Conservation (phyloP, 768 basidiomycete species). For the Russula dissimulans region DNA sequence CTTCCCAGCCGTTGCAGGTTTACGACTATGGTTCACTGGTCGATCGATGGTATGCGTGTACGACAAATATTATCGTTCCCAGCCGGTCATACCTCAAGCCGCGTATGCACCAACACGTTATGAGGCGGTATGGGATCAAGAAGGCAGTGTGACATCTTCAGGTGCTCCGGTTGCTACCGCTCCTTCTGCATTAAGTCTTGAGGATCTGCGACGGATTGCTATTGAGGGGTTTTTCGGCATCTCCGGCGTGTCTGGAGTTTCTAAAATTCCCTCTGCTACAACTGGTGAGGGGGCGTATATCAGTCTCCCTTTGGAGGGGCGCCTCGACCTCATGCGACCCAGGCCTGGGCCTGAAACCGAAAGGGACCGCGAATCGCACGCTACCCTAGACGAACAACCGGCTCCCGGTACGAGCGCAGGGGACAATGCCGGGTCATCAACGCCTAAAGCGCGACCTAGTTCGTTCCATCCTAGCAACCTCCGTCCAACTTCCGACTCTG, state of each 20-base stretch:
- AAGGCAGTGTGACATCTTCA: constrained; percentile 33
- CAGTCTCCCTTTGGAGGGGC: constrained; percentile 78
- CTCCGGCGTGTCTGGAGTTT: constrained; percentile 19
- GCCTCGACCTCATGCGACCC: constrained; percentile 79
- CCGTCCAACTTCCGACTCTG: background rate
- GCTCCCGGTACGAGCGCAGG: background rate
- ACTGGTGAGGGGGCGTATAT: constrained; percentile 63
- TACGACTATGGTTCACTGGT: constrained; percentile 78
- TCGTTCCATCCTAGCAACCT: background rate
- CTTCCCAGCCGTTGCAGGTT: constrained; percentile 34
- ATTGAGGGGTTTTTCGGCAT: constrained; percentile 40
- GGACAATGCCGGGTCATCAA: background rate
- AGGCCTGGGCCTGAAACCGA: constrained; percentile 16
- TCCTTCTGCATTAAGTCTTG: constrained; percentile 9
- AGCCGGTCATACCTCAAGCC: constrained; percentile 32
- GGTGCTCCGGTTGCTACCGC: constrained; percentile 13
- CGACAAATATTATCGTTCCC: constrained; percentile 74
- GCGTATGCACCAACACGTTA: constrained; percentile 61
- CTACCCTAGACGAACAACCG: background rate
- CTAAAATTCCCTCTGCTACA: background rate
- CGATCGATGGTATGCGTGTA: constrained; percentile 88
- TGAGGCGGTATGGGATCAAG: constrained; percentile 66
- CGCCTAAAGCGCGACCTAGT: background rate
- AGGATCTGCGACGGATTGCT: constrained; percentile 48
- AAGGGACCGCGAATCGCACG: constrained; percentile 4